These are phyloP conservation scores for Pestalotiopsis sp. DNA, from an alignment of 2,329 filamentous ascomycete genomes.

Conservation along the genomic window DNA sequence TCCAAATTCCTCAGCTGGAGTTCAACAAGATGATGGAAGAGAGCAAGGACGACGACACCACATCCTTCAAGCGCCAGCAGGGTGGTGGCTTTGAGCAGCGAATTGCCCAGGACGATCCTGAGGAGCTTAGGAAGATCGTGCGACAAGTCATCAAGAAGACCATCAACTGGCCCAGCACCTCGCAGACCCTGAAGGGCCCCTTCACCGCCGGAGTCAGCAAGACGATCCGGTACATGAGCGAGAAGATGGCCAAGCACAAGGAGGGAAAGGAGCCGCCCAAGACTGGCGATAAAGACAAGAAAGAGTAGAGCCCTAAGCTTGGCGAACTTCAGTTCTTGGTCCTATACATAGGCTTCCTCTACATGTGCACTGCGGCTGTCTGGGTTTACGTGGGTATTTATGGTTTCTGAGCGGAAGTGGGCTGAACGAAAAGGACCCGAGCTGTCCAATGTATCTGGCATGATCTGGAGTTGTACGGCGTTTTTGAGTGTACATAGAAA, in stretches of 20 bases:
- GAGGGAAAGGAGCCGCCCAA: slow-evolving; percentile 39
- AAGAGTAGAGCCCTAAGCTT: slow-evolving; percentile 10
- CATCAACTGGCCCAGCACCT: slow-evolving; percentile 88
- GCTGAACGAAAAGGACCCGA: neutral
- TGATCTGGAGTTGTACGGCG: slow-evolving; percentile 9
- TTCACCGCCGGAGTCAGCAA: slow-evolving; percentile 75
- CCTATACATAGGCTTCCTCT: neutral
- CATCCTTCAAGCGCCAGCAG: slow-evolving; percentile 70
- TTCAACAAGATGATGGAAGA: slow-evolving; percentile 84
- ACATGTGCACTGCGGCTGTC: neutral
- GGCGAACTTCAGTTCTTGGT: neutral
- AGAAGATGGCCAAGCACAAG: slow-evolving; percentile 74
- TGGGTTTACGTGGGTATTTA: slow-evolving; percentile 6
- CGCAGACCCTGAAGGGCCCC: slow-evolving; percentile 82
- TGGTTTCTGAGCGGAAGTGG: neutral
- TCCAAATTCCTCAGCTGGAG: slow-evolving; percentile 79
- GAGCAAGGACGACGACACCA: slow-evolving; percentile 70
- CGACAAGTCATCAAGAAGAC: slow-evolving; percentile 81
- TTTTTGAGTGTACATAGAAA: slow-evolving; percentile 5
- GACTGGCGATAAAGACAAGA: slow-evolving; percentile 3
- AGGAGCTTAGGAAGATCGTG: slow-evolving; percentile 71
- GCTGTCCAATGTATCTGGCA: slow-evolving; percentile 4
- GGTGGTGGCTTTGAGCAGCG: slow-evolving; percentile 85
- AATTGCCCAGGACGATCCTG: slow-evolving; percentile 71
- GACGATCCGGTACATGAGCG: slow-evolving; percentile 75